phyloP scores from a whole-genome alignment of 2,329 filamentous ascomycete genomes.

The Fusarium coffeatum region DNA sequence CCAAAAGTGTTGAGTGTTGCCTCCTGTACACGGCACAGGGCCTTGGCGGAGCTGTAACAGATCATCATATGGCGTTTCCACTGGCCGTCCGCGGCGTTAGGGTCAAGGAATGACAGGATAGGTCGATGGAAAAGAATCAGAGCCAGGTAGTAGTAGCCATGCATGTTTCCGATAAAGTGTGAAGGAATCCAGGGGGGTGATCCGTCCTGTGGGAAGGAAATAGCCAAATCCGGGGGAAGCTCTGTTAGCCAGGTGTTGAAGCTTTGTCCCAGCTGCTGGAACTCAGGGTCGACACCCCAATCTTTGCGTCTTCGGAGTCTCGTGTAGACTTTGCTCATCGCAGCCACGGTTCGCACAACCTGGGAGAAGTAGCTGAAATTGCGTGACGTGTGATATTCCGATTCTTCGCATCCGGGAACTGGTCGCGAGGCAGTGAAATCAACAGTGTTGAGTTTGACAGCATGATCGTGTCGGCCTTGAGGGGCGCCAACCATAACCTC shows the following conservation, averaged over 20 bases:
- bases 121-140: constrained; percentile 90
- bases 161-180: constrained; percentile 88
- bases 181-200: constrained; percentile 86
- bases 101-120: constrained; percentile 82
- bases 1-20: constrained; percentile 81
- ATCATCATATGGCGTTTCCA: constrained; percentile 92
- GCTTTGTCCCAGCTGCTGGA: constrained; percentile 81
- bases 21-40: constrained; percentile 87
- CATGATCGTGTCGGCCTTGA: constrained; percentile 86
- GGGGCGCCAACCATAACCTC: constrained; percentile 95
- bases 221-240: constrained; percentile 80
- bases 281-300: constrained; percentile 87
- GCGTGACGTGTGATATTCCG: constrained; percentile 80
- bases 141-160: constrained; percentile 87
- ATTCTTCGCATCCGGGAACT: constrained; percentile 74
- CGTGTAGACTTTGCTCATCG: constrained; percentile 80
- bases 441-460: constrained; percentile 79
- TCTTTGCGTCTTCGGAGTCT: constrained; percentile 81
- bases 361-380: constrained; percentile 86
- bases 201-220: constrained; percentile 81
- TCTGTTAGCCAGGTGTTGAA: constrained; percentile 81
- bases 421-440: constrained; percentile 76
- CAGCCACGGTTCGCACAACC: constrained; percentile 80
- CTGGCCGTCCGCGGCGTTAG: constrained; percentile 73
- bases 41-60: constrained; percentile 86